A percentile compares a stretch with the other conserved stretches of the same genome.
Evolutionary conservation across 139 green algal genomes (phyloP).

Genomic region (Tetradesmus obliquus): DNA sequence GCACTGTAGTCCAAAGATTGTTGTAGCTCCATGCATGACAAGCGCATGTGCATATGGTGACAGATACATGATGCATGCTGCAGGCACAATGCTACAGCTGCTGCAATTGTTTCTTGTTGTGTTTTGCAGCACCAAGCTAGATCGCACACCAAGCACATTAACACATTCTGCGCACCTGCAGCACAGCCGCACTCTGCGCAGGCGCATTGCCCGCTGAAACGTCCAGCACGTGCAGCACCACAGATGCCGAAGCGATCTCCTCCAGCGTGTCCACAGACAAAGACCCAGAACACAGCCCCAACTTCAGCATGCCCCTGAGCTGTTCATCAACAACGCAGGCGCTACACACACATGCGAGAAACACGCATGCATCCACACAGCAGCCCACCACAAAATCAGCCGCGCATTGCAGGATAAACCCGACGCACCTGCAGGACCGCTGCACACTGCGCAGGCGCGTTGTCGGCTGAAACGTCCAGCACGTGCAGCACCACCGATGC

Average conservation of each 20-base stretch:
- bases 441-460: slow-evolving; percentile 81
- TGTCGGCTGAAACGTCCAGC: slow-evolving; percentile 88
- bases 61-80: too few species aligned
- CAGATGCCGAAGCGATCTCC: slow-evolving; percentile 85
- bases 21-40: neutral
- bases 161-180: too few species aligned
- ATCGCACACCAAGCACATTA: too few species aligned
- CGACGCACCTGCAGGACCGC: slow-evolving; percentile 71
- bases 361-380: neutral
- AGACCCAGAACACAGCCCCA: too few species aligned
- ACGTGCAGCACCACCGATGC: slow-evolving; percentile 91
- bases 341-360: neutral
- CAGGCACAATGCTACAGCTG: too few species aligned
- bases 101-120: too few species aligned
- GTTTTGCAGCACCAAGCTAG: too few species aligned
- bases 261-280: slow-evolving; percentile 87
- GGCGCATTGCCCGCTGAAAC: slow-evolving; percentile 79
- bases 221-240: slow-evolving; percentile 96
- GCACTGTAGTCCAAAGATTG: too few species aligned
- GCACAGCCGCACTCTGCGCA: slow-evolving; percentile 83
- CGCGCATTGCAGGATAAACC: neutral
- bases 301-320: too few species aligned
- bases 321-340: too few species aligned
- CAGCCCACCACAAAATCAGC: neutral
- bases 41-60: too few species aligned